Conservation (phyloP, 768 basidiomycete genomes). For the Lentinula guzmanii region DNA sequence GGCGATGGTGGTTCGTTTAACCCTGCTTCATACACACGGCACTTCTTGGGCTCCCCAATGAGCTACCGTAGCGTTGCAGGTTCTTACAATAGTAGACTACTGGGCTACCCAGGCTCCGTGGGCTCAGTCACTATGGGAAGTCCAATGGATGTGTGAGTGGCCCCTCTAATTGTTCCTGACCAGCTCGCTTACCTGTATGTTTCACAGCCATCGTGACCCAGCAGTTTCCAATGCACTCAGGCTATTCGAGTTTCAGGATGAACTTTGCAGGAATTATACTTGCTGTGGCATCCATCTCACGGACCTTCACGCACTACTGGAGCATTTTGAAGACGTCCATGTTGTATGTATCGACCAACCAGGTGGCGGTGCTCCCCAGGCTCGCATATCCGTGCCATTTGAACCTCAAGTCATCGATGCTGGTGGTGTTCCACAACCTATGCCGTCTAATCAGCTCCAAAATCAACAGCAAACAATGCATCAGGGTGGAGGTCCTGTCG, state of each 20-base stretch:
- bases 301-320: constrained; percentile 78
- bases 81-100: background rate
- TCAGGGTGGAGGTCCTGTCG: constrained; percentile 33
- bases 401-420: constrained; percentile 28
- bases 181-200: constrained; percentile 1
- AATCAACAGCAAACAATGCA: constrained; percentile 19
- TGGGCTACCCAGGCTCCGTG: constrained; percentile 1
- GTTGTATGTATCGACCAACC: constrained; percentile 60
- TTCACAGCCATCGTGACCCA: constrained; percentile 49
- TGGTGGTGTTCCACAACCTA: constrained; percentile 10
- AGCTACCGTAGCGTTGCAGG: constrained; percentile 72
- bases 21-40: constrained; percentile 59
- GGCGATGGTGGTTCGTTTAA: constrained; percentile 48
- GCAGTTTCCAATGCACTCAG: constrained; percentile 62
- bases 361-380: constrained; percentile 30
- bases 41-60: constrained; percentile 66
- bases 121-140: constrained; percentile 58
- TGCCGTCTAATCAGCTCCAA: constrained; percentile 12
- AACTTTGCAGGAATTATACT: constrained; percentile 83
- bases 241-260: constrained; percentile 64
- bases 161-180: constrained; percentile 20
- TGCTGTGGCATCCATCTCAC: constrained; percentile 80
- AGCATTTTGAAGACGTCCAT: constrained; percentile 90
- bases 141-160: constrained; percentile 63
- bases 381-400: constrained; percentile 35